These are phyloP conservation scores for Aureobasidium sp. DNA, from an alignment of 2,329 filamentous ascomycete genomes.

Conservation along the genomic window DNA sequence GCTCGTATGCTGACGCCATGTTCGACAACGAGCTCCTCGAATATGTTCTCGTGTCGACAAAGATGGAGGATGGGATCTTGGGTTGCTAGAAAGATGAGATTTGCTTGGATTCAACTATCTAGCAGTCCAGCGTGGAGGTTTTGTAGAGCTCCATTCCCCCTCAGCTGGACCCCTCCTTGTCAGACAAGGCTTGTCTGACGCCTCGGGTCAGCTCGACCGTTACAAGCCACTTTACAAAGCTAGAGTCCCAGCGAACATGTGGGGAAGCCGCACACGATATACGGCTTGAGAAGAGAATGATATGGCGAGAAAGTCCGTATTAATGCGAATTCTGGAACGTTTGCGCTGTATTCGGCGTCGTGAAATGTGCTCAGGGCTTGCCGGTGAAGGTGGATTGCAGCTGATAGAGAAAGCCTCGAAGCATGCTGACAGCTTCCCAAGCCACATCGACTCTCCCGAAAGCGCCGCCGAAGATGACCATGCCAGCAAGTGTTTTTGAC, in stretches of 20 bases:
- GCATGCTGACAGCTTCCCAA: too few relatives aligned
- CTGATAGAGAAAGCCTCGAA: too few relatives aligned
- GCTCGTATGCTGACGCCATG: neutral
- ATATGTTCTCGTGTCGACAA: neutral
- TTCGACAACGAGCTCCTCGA: neutral
- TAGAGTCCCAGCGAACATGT: neutral
- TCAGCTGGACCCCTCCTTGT: neutral
- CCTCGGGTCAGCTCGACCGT: neutral
- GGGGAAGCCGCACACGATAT: neutral
- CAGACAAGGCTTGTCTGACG: too few relatives aligned
- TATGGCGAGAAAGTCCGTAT: too few relatives aligned
- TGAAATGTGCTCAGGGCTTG: too few relatives aligned
- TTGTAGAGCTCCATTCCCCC: neutral
- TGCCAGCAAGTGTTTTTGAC: too few relatives aligned
- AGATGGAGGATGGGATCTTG: neutral
- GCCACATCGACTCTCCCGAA: too few relatives aligned
- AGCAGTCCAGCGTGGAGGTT: neutral
- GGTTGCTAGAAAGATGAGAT: neutral
- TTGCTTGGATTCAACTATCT: neutral
- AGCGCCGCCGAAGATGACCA: too few relatives aligned
- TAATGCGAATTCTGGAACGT: too few relatives aligned
- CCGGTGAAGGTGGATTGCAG: too few relatives aligned
- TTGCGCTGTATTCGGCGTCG: too few relatives aligned
- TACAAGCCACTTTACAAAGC: neutral
- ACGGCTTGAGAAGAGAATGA: too few relatives aligned